Percentiles rank a stretch among this genome's conserved stretches.
These are phyloP conservation scores for Sodiomyces alkalinus DNA, from an alignment of 2,329 filamentous ascomycete species.

Conservation along the genomic window DNA sequence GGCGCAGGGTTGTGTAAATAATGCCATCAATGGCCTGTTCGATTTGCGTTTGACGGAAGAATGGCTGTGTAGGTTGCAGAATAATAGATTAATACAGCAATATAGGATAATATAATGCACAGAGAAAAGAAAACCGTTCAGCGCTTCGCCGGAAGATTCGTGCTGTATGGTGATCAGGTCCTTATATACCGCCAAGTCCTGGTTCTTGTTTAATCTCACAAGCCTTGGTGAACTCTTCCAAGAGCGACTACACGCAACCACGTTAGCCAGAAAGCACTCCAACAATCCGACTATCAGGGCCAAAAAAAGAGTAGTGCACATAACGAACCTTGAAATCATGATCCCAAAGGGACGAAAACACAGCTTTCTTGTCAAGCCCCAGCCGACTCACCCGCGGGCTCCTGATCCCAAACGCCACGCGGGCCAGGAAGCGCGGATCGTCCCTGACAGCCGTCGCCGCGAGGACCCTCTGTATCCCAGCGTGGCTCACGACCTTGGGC, in stretches of 20 bases:
- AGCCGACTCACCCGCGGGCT: constrained; percentile 37
- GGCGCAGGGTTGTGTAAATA: no score
- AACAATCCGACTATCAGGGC: constrained; percentile 2
- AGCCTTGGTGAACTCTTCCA: constrained; percentile 14
- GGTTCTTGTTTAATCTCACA: no score
- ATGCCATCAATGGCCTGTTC: no score
- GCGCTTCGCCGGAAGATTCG: no score
- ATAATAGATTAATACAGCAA: no score
- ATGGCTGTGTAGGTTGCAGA: no score
- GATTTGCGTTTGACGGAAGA: no score
- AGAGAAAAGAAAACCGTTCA: no score
- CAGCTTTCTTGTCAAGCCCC: constrained; percentile 25
- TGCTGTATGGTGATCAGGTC: no score
- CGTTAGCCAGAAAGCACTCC: neutral
- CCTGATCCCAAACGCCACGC: constrained; percentile 45
- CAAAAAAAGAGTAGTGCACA: neutral
- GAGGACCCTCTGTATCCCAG: constrained; percentile 27
- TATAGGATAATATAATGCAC: no score
- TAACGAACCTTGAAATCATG: constrained; percentile 33
- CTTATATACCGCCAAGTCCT: no score
- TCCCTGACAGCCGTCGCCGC: constrained; percentile 26
- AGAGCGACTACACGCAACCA: constrained; percentile 10
- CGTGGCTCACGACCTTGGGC: constrained; percentile 20
- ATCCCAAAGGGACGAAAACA: constrained; percentile 38
- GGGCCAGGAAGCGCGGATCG: constrained; percentile 42